phyloP scores from a whole-genome alignment of 1,284 basidiomycete species.

The Heterobasidion occidentale region DNA sequence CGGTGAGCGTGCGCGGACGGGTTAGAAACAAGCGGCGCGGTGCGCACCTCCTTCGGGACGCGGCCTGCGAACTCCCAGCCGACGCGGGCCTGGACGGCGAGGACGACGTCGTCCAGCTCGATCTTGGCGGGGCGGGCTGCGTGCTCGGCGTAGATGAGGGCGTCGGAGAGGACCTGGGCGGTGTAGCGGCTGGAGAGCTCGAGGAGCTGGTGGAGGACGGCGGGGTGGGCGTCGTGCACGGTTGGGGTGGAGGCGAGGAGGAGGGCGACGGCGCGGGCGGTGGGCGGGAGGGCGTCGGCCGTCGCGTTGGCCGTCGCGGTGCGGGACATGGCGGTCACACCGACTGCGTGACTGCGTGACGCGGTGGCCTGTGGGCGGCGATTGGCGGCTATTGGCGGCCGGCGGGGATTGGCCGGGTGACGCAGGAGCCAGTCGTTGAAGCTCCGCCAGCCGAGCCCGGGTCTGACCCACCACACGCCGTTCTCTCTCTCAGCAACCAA shows the following conservation, averaged over 20 bases:
- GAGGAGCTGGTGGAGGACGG: constrained; percentile 89
- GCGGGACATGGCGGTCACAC: constrained; percentile 46
- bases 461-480: not conserved
- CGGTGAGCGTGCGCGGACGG: not conserved
- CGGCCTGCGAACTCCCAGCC: constrained; percentile 93
- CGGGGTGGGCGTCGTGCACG: constrained; percentile 89
- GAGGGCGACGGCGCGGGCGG: constrained; percentile 88
- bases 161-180: constrained; percentile 84
- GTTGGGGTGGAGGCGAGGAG: constrained; percentile 90
- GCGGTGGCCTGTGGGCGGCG: not conserved
- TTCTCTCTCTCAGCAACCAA: not conserved
- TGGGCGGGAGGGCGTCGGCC: constrained; percentile 79
- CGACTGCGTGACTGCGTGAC: not conserved
- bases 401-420: not conserved
- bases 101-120: constrained; percentile 84
- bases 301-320: constrained; percentile 36
- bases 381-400: not conserved
- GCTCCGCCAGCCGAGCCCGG: not conserved
- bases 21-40: no score
- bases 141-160: constrained; percentile 91
- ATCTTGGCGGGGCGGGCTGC: constrained; percentile 74
- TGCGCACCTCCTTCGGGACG: constrained; percentile 92
- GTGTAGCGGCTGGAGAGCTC: constrained; percentile 97
- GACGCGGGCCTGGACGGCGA: constrained; percentile 89
- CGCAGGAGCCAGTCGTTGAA: not conserved